These are phyloP conservation scores for Cytospora piceae DNA, from an alignment of 2,329 filamentous ascomycete genomes.

Conservation along the genomic window DNA sequence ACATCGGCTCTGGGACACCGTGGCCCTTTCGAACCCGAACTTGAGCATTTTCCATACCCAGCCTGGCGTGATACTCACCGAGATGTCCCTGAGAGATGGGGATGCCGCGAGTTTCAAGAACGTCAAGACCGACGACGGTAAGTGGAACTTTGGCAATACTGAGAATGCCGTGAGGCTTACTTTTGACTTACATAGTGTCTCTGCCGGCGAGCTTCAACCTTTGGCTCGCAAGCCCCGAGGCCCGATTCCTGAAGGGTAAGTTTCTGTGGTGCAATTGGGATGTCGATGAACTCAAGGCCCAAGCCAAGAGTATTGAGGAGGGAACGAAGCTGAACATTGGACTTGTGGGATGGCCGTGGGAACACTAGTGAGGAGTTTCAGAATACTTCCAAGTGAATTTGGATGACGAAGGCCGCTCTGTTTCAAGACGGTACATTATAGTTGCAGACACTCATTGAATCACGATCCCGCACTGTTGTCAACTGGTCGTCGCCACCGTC, in stretches of 20 bases:
- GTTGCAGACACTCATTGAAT: too few relatives aligned
- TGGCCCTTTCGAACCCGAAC: constrained; percentile 29
- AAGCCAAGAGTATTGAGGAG: constrained; percentile 1
- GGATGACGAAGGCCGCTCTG: too few relatives aligned
- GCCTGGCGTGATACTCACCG: constrained; percentile 30
- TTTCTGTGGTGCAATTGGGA: constrained; percentile 47
- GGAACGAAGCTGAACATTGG: constrained; percentile 2
- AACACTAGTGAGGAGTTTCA: too few relatives aligned
- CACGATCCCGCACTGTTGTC: too few relatives aligned
- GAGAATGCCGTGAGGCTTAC: background rate
- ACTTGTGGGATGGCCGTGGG: constrained; percentile 9
- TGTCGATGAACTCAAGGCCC: constrained; percentile 44
- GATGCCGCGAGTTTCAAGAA: background rate
- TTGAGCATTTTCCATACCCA: constrained; percentile 28
- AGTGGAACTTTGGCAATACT: background rate
- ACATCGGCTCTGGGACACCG: constrained; percentile 29
- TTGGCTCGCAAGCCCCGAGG: constrained; percentile 41
- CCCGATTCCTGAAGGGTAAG: constrained; percentile 43
- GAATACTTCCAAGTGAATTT: too few relatives aligned
- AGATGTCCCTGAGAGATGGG: constrained; percentile 1
- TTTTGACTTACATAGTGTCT: constrained; percentile 16
- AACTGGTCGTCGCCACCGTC: too few relatives aligned
- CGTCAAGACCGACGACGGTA: constrained; percentile 26
- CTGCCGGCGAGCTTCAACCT: constrained; percentile 34
- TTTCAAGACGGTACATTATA: too few relatives aligned